These are phyloP conservation scores for Daedaleopsis nitida DNA, from an alignment of 768 basidiomycete genomes.

Conservation along the genomic window DNA sequence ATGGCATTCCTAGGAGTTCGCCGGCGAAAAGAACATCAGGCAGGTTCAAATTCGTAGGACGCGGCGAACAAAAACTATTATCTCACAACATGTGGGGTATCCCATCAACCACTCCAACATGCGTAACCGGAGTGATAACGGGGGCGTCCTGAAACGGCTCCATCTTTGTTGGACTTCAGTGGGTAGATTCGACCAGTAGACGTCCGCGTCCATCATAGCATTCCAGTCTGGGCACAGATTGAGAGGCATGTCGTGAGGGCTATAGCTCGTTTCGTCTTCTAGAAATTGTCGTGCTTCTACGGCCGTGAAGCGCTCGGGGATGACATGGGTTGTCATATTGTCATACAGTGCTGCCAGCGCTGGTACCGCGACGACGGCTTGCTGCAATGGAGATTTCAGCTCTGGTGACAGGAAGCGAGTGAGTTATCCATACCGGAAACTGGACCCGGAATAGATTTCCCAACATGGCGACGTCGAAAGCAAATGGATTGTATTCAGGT, in stretches of 20 bases:
- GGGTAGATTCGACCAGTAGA: neutral
- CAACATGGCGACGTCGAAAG: slow-evolving; percentile 2
- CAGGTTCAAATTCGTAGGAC: too few relatives aligned
- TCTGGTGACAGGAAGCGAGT: neutral
- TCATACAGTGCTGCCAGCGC: slow-evolving; percentile 1
- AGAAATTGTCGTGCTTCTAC: neutral
- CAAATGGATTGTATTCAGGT: slow-evolving; percentile 1
- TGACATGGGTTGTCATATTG: slow-evolving; percentile 6
- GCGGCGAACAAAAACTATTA: too few relatives aligned
- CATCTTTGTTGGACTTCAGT: neutral
- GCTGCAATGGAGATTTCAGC: neutral
- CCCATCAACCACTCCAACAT: too few relatives aligned
- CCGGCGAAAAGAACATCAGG: too few relatives aligned
- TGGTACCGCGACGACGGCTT: neutral
- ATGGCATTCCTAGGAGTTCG: too few relatives aligned
- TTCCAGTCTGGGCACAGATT: neutral
- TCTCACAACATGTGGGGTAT: too few relatives aligned
- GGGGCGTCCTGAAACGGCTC: too few relatives aligned
- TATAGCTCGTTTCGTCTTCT: neutral
- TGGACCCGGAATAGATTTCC: slow-evolving; percentile 3
- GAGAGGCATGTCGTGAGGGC: neutral
- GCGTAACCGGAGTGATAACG: too few relatives aligned
- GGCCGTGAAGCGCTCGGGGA: slow-evolving; percentile 8
- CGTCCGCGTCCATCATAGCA: neutral
- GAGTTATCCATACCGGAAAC: neutral